A percentile compares a stretch with the other conserved stretches of the same genome.
Evolutionary conservation across 1,139 yeast species (phyloP).

Genomic region (Zygosaccharomyces pseudobailii): DNA sequence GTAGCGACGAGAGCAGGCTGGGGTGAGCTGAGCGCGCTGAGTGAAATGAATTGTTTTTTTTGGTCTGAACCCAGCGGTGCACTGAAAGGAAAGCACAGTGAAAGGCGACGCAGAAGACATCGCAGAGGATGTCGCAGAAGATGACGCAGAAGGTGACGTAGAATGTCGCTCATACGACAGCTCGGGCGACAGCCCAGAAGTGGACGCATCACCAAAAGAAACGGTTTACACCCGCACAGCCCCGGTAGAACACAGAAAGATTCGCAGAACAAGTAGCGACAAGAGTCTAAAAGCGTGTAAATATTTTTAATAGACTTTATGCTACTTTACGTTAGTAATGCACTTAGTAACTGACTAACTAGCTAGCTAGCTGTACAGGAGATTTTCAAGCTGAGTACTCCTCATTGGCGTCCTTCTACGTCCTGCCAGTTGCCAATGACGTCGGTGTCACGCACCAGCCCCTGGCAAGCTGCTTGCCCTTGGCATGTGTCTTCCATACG

Average conservation of each 20-base stretch:
- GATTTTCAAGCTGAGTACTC: conserved; percentile 61
- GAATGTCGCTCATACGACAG: neutral
- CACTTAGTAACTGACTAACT: neutral
- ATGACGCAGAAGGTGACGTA: neutral
- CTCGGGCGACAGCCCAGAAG: too few relatives aligned
- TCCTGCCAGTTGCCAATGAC: conserved; percentile 79
- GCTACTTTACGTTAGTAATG: neutral
- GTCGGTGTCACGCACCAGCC: conserved; percentile 82
- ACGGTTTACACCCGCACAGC: neutral
- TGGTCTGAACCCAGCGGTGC: neutral
- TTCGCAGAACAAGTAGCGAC: neutral
- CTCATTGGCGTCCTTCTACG: conserved; percentile 82
- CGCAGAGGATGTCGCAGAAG: neutral
- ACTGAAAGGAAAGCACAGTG: neutral
- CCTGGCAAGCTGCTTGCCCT: conserved; percentile 72
- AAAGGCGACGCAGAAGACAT: neutral
- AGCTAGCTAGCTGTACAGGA: conserved; percentile 41
- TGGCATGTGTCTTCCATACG: conserved; percentile 75
- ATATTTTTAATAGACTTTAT: neutral
- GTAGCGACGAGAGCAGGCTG: neutral
- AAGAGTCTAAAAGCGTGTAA: neutral
- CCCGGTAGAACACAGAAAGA: neutral
- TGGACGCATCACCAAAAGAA: neutral
- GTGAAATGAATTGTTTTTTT: neutral
- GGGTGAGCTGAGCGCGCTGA: neutral